Conservation (phyloP, 148 eudicot species). For the Rhododendron kiyosumense region DNA sequence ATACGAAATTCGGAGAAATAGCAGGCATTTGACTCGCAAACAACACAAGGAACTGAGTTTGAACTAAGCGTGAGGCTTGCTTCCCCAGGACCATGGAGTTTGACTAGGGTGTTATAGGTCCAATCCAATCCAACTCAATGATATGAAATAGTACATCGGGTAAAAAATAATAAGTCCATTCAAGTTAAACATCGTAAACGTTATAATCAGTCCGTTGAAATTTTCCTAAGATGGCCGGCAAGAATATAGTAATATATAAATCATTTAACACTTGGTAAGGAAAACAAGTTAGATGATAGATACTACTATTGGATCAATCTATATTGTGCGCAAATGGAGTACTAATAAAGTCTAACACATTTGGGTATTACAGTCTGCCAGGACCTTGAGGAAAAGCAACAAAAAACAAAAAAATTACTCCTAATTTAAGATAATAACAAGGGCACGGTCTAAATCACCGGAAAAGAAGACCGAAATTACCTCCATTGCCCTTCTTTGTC, state of each 20-base stretch:
- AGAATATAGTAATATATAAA: not conserved
- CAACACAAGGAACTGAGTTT: constrained; percentile 37
- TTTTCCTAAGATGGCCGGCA: not conserved
- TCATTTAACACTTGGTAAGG: not conserved
- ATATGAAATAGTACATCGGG: not conserved
- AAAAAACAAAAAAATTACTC: too few relatives aligned
- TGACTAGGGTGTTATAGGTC: not conserved
- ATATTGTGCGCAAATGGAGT: not conserved
- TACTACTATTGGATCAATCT: not conserved
- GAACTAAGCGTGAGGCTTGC: not conserved
- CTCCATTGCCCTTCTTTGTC: constrained; percentile 96
- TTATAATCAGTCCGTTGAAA: not conserved
- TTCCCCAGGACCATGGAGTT: not conserved
- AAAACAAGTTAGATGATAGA: not conserved
- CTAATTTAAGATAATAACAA: not conserved
- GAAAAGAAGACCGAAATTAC: constrained; percentile 29
- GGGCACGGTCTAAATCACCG: not conserved
- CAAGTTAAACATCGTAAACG: not conserved
- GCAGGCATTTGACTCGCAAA: constrained; percentile 15
- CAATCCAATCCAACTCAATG: not conserved
- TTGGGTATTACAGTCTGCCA: not conserved
- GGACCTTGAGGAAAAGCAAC: not conserved
- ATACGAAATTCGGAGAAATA: constrained; percentile 4
- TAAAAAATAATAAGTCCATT: not conserved
- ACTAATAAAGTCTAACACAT: not conserved